phyloP scores from a whole-genome alignment of 805 yeast genomes.

The Pichia paraexigua region DNA sequence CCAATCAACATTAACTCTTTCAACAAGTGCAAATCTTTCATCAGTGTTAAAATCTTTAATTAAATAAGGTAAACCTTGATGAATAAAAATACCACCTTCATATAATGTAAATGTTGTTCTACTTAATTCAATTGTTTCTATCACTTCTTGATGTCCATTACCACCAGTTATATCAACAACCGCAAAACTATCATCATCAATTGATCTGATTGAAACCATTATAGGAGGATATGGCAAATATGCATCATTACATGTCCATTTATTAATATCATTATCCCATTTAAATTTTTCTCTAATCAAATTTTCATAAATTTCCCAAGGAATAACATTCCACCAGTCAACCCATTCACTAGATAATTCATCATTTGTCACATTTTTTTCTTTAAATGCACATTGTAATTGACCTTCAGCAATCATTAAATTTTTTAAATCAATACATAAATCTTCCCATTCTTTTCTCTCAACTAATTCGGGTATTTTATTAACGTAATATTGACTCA shows the following conservation, averaged over 20 bases:
- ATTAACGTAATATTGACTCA: conserved; percentile 75
- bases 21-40: conserved; percentile 75
- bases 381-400: conserved; percentile 80
- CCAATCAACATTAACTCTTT: conserved; percentile 91
- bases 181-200: conserved; percentile 75
- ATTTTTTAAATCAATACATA: conserved; percentile 55
- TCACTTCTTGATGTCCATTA: conserved; percentile 61
- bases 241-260: conserved; percentile 46
- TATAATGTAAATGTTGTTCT: conserved; percentile 86
- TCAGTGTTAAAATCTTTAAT: conserved; percentile 79
- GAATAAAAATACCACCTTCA: conserved; percentile 87
- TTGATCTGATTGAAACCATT: conserved; percentile 70
- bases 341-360: conserved; percentile 16
- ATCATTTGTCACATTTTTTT: conserved; percentile 44
- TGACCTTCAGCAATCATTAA: conserved; percentile 67
- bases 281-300: conserved; percentile 29
- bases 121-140: conserved; percentile 84
- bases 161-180: conserved; percentile 84
- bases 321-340: conserved; percentile 12
- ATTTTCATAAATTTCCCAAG: conserved; percentile 17
- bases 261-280: conserved; percentile 34
- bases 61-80: conserved; percentile 86
- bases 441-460: conserved; percentile 43
- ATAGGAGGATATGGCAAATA: conserved; percentile 79
- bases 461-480: conserved; percentile 55